Evolutionary conservation across 2,329 filamentous ascomycete genomes (phyloP), one percentile per base, ranked within the genome.

Genomic region (Pseudogymnoascus sp.): DNA sequence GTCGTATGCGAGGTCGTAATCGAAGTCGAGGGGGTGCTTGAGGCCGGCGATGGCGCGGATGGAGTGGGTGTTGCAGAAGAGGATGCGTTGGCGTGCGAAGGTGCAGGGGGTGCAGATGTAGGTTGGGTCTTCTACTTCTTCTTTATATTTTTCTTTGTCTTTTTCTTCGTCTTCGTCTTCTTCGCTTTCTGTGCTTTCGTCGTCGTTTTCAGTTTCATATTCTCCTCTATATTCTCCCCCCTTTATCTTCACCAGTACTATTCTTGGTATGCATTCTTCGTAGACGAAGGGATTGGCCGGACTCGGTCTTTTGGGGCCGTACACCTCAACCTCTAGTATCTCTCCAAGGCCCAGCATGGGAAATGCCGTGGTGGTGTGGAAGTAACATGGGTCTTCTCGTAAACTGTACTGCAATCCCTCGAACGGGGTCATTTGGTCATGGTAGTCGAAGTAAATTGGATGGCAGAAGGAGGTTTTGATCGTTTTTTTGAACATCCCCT

Each of bases 21-120:
- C 44, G 21, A 61, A 66, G 6, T 61, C 59, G 1, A 63, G 15
- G 2, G 62, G 29, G 58, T 54, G 44, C 5, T 69, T 62, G 2
- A 64, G 17, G 5, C 62, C 66, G 3, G 58, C 21, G 3, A 66
- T 58, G 3, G 13, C 15, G 5, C 11, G 11, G 8, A 69, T 50
- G 2, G 21, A 3, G 24, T 70, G 69, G 2, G n/a, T 7, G 2
- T 21, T 15, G 35, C 70, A 71, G 1, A 58, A 60, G 17, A 67
- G 62, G 24, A 69, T 67, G 1, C 59, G 44, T 0, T 68, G 39
- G 1, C 69, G 44, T 0, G 31, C 17, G 7, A 62, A 65, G 0
- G 70, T 71, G 60, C 70, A 71, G 2, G 40, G 4, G 9, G 66
- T 47, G 24, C 70, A 72, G 67, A 72, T 69, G 11, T 61, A 66